These are phyloP conservation scores for Trichophyton verrucosum DNA, from an alignment of 2,329 filamentous ascomycete species.

Conservation along the genomic window DNA sequence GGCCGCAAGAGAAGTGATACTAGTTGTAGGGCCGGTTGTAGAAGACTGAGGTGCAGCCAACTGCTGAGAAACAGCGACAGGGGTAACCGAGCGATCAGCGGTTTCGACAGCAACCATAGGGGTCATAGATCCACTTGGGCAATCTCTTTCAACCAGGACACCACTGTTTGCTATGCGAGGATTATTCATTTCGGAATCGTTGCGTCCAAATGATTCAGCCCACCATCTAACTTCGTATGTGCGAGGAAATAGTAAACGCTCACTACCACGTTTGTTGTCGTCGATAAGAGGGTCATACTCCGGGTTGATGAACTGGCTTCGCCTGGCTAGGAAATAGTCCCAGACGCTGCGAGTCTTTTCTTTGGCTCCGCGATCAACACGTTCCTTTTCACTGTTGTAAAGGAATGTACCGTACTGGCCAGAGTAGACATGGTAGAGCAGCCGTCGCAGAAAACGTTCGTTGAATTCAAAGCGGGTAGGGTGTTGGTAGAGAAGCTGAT, in stretches of 20 bases:
- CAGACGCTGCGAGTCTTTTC: conserved; percentile 78
- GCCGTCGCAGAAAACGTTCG: conserved; percentile 75
- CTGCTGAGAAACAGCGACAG: conserved; percentile 31
- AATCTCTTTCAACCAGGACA: conserved; percentile 24
- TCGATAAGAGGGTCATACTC: conserved; percentile 64
- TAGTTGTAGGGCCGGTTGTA: conserved; percentile 19
- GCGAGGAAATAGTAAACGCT: conserved; percentile 71
- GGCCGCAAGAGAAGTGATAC: conserved; percentile 33
- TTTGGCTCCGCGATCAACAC: conserved; percentile 54
- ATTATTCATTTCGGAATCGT: conserved; percentile 86
- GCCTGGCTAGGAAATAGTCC: conserved; percentile 83
- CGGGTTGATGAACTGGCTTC: conserved; percentile 68
- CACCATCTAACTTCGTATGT: conserved; percentile 81
- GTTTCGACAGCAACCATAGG: conserved; percentile 52
- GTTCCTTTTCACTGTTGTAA: conserved; percentile 86
- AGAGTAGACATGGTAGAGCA: conserved; percentile 88
- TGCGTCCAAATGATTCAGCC: conserved; percentile 73
- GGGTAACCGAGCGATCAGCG: conserved; percentile 42
- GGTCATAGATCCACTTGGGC: conserved; percentile 23
- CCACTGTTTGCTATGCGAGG: conserved; percentile 43
- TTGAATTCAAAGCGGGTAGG: conserved; percentile 92
- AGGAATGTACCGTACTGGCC: conserved; percentile 96
- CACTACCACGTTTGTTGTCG: conserved; percentile 65
- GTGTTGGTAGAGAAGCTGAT: conserved; percentile 75
- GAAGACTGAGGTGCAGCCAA: conserved; percentile 24